phyloP scores from a whole-genome alignment of 176 grass and related monocot genomes.

The Aegilops tauschii region DNA sequence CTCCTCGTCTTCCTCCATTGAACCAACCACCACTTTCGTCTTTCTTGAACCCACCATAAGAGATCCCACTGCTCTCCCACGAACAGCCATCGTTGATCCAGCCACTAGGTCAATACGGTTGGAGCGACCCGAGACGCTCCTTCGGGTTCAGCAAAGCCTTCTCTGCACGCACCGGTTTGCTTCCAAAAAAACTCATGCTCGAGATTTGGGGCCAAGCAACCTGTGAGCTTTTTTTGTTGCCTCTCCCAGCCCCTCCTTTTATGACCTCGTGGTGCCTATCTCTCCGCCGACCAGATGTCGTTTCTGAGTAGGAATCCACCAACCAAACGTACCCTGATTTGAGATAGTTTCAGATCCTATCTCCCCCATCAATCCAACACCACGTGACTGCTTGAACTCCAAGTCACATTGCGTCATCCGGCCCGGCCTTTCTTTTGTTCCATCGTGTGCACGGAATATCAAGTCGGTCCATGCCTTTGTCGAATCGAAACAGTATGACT shows the following conservation, averaged over 20 bases:
- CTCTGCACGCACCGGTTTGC: background rate
- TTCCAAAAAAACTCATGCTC: background rate
- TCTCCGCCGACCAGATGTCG: no score
- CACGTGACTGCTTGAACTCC: background rate
- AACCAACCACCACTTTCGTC: no score
- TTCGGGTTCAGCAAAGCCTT: background rate
- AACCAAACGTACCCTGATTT: no score
- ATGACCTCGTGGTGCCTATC: background rate
- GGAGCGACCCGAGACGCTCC: background rate
- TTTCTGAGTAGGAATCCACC: no score
- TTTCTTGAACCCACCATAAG: no score
- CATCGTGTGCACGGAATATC: no score
- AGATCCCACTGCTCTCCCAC: background rate
- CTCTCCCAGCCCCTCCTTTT: background rate
- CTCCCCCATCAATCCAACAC: background rate
- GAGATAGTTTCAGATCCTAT: background rate
- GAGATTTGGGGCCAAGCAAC: background rate
- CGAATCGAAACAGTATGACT: no score
- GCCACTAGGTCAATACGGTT: background rate
- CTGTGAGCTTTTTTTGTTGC: background rate
- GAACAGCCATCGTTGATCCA: background rate
- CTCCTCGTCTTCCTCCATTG: no score
- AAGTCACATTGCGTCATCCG: background rate
- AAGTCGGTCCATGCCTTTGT: no score
- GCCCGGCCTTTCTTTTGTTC: background rate